phyloP scores from a whole-genome alignment of 2,329 filamentous ascomycete species.

The Pseudogymnoascus destructans region DNA sequence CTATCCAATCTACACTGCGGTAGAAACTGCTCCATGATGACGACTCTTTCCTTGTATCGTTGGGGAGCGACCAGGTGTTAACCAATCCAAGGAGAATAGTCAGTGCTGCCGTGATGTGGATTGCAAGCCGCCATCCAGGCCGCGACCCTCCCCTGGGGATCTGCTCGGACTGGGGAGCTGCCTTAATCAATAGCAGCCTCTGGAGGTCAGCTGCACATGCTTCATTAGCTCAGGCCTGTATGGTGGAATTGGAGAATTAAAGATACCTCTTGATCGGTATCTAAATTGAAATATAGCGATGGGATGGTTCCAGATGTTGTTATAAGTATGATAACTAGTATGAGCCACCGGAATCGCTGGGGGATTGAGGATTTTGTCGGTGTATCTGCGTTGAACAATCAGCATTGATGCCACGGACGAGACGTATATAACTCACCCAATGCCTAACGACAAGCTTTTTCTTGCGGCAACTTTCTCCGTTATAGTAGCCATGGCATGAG shows the following conservation, averaged over 20 bases:
- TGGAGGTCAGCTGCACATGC: background rate
- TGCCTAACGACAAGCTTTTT: background rate
- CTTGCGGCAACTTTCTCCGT: background rate
- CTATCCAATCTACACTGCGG: conserved; percentile 4
- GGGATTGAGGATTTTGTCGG: background rate
- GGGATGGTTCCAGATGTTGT: background rate
- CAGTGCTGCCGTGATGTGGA: background rate
- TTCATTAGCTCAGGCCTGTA: background rate
- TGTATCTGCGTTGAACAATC: background rate
- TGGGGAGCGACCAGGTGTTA: background rate
- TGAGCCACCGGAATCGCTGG: too few relatives aligned
- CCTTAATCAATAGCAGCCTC: background rate
- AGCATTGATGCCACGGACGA: background rate
- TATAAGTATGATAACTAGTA: background rate
- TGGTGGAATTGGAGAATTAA: background rate
- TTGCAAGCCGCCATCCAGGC: background rate
- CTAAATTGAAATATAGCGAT: background rate
- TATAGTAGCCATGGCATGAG: background rate
- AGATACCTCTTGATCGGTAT: background rate
- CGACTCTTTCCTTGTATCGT: background rate
- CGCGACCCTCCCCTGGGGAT: background rate
- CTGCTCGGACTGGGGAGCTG: background rate
- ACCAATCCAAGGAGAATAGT: background rate
- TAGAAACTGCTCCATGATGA: background rate
- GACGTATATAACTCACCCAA: background rate